Percentiles rank a stretch among this genome's conserved stretches.
phyloP scores from a whole-genome alignment of 345 rosid species.

The Brassica carinata region DNA sequence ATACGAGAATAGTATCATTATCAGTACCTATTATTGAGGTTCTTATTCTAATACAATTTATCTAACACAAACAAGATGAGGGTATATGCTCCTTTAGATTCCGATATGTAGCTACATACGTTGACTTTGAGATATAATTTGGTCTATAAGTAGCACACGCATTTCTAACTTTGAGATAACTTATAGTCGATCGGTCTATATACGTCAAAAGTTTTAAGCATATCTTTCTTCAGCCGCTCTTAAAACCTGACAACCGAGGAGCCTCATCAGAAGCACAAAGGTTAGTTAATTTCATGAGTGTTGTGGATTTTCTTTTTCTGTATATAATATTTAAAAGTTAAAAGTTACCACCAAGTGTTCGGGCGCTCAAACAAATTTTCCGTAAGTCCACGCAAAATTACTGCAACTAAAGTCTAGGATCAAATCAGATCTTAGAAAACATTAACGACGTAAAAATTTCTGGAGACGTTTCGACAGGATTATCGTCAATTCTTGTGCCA shows the following conservation, averaged over 20 bases:
- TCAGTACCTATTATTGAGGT: conserved; percentile 19
- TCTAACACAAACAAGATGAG: conserved; percentile 25
- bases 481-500: neutral
- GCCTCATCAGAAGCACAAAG: neutral
- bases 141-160: conserved; percentile 22
- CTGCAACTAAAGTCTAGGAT: neutral
- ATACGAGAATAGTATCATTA: neutral
- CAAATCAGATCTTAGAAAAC: neutral
- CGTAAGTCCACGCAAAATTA: neutral
- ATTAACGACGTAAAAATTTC: neutral
- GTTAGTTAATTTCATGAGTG: conserved; percentile 16
- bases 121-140: conserved; percentile 29
- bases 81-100: conserved; percentile 27
- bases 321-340: neutral
- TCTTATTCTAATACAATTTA: conserved; percentile 19
- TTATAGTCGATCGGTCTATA: neutral
- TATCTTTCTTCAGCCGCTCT: conserved; percentile 18
- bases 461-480: neutral
- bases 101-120: conserved; percentile 9
- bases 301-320: neutral
- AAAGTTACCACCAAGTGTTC: neutral
- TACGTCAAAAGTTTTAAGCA: conserved; percentile 7
- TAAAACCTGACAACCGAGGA: neutral
- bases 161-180: conserved; percentile 23
- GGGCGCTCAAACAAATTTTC: neutral